These are phyloP conservation scores for Xylaria sp. DNA, from an alignment of 2,329 filamentous ascomycete species.

Conservation along the genomic window DNA sequence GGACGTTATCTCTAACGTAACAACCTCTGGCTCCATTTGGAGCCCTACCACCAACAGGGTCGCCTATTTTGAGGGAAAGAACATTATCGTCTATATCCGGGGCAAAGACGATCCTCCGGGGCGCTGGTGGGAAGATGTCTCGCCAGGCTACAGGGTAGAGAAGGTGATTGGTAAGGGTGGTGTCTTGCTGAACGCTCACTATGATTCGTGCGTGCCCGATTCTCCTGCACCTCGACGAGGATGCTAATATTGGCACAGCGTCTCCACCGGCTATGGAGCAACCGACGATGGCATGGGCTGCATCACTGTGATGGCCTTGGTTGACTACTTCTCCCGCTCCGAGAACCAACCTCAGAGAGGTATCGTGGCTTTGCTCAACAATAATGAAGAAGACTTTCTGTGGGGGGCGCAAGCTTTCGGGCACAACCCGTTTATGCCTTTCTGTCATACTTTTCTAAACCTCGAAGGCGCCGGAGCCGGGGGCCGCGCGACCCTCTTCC, in stretches of 20 bases:
- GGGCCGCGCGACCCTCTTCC: conserved; percentile 86
- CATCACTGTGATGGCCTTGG: conserved; percentile 83
- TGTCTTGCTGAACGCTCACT: conserved; percentile 94
- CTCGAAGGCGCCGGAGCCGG: conserved; percentile 95
- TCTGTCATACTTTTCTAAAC: conserved; percentile 90
- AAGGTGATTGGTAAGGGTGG: conserved; percentile 72
- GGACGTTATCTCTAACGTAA: conserved; percentile 82
- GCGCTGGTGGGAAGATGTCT: conserved; percentile 74
- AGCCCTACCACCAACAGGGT: conserved; percentile 52
- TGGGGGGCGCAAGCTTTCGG: conserved; percentile 88
- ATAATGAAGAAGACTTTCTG: conserved; percentile 92
- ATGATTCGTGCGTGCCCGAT: conserved; percentile 70
- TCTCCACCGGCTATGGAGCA: conserved; percentile 90
- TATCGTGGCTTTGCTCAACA: conserved; percentile 88
- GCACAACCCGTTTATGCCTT: conserved; percentile 81
- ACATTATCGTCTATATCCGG: conserved; percentile 90
- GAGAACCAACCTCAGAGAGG: conserved; percentile 80
- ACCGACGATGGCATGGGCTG: conserved; percentile 95
- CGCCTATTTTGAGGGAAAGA: conserved; percentile 92
- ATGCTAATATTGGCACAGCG: conserved; percentile 61
- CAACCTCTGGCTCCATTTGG: conserved; percentile 60
- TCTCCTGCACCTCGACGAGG: not conserved
- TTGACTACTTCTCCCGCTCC: conserved; percentile 83
- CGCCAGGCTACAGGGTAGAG: conserved; percentile 52
- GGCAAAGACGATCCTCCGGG: conserved; percentile 79